These are phyloP conservation scores for Amaranthus cruentus DNA, from an alignment of 148 eudicot species.

Conservation along the genomic window DNA sequence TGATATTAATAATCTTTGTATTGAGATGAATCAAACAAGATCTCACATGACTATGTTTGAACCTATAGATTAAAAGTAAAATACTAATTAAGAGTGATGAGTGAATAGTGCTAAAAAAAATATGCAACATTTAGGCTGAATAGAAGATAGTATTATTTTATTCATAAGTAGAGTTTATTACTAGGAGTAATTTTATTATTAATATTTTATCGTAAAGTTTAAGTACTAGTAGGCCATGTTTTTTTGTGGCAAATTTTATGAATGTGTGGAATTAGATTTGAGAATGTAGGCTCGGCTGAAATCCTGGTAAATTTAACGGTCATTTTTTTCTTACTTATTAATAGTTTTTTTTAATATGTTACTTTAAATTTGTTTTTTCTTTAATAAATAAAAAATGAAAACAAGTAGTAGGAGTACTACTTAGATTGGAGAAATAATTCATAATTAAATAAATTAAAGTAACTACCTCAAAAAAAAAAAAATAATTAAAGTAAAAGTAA, in stretches of 20 bases:
- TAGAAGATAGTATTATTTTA: not conserved
- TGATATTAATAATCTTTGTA: too few species aligned
- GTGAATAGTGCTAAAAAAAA: too few species aligned
- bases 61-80: too few species aligned
- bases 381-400: conserved; percentile 6
- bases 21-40: too few species aligned
- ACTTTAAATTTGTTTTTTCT: conserved; percentile 4
- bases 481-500: not conserved
- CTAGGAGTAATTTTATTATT: conserved; percentile 2
- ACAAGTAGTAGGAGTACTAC: not conserved
- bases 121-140: too few species aligned
- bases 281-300: conserved; percentile 30
- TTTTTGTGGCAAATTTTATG: conserved; percentile 23
- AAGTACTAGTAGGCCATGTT: conserved; percentile 12
- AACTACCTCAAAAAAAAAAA: not conserved
- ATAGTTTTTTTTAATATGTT: not conserved
- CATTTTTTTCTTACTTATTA: conserved; percentile 11
- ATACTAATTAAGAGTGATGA: too few species aligned
- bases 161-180: not conserved
- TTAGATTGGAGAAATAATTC: conserved; percentile 1
- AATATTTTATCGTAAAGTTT: conserved; percentile 2
- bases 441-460: not conserved
- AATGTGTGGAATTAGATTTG: conserved; percentile 28
- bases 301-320: conserved; percentile 38
- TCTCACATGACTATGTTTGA: too few species aligned